These are phyloP conservation scores for Trichaptum fuscoviolaceum DNA, from an alignment of 768 basidiomycete genomes.

Conservation along the genomic window DNA sequence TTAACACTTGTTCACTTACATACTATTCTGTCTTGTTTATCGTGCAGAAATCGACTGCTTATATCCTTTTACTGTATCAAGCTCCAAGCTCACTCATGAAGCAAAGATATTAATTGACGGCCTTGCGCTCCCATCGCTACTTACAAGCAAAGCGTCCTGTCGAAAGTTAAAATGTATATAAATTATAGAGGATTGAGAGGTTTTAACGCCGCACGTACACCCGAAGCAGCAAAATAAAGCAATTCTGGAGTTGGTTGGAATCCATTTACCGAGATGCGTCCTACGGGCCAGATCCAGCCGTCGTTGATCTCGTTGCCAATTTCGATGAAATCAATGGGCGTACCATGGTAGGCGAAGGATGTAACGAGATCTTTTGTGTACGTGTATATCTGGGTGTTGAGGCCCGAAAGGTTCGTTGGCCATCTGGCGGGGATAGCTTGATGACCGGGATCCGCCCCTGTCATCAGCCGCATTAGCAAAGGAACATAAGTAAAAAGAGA, in stretches of 20 bases:
- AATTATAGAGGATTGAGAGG: constrained; percentile 5
- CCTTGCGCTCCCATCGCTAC: constrained; percentile 37
- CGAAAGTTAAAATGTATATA: not conserved
- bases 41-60: too few species aligned
- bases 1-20: too few species aligned
- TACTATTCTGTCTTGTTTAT: too few species aligned
- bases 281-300: constrained; percentile 58
- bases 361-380: constrained; percentile 49
- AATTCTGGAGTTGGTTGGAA: constrained; percentile 51
- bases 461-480: too few species aligned
- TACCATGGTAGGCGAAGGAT: constrained; percentile 48
- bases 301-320: constrained; percentile 66
- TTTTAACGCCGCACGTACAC: constrained; percentile 39
- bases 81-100: too few species aligned
- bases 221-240: constrained; percentile 53
- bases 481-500: too few species aligned
- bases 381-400: constrained; percentile 54
- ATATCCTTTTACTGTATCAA: too few species aligned
- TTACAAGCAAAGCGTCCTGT: constrained; percentile 48
- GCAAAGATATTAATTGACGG: constrained; percentile 26
- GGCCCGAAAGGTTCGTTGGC: constrained; percentile 41
- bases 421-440: constrained; percentile 55
- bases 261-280: constrained; percentile 46
- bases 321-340: constrained; percentile 47
- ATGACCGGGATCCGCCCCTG: constrained; percentile 63